Evolutionary conservation across 2,329 filamentous ascomycete genomes (phyloP).

Genomic region (Phaeosphaeriaceae sp.): DNA sequence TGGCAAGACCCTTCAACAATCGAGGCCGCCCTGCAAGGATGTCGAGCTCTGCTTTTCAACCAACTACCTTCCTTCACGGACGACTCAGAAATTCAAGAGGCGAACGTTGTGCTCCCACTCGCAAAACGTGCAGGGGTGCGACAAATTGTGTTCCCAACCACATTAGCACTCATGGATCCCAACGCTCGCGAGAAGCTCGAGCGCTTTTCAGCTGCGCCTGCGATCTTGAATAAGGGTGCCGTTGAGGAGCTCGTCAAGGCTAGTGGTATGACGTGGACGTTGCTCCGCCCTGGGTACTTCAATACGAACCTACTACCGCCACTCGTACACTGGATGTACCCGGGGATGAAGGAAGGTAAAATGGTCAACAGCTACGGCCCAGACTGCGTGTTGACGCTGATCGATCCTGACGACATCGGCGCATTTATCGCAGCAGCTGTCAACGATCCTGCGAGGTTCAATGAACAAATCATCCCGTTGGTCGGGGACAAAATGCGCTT

Average conservation of each 20-base stretch:
- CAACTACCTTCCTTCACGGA: conserved; percentile 29
- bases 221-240: conserved; percentile 49
- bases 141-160: conserved; percentile 39
- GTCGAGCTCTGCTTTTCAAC: conserved; percentile 34
- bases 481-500: conserved; percentile 51
- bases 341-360: conserved; percentile 48
- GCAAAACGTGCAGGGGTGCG: conserved; percentile 42
- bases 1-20: conserved; percentile 40
- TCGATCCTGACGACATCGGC: conserved; percentile 59
- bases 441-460: conserved; percentile 51
- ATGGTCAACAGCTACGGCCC: conserved; percentile 46
- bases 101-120: conserved; percentile 23
- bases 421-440: conserved; percentile 55
- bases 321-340: conserved; percentile 48
- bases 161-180: conserved; percentile 21
- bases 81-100: conserved; percentile 24
- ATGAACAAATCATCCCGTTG: conserved; percentile 50
- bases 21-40: conserved; percentile 35
- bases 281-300: conserved; percentile 60
- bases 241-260: conserved; percentile 48
- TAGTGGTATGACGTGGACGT: conserved; percentile 53
- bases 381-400: conserved; percentile 51
- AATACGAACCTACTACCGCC: conserved; percentile 60
- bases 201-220: conserved; percentile 13
- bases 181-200: conserved; percentile 8